Base-by-base conservation (phyloP, 768 basidiomycete species). In the Lentinula detonsa region DNA sequence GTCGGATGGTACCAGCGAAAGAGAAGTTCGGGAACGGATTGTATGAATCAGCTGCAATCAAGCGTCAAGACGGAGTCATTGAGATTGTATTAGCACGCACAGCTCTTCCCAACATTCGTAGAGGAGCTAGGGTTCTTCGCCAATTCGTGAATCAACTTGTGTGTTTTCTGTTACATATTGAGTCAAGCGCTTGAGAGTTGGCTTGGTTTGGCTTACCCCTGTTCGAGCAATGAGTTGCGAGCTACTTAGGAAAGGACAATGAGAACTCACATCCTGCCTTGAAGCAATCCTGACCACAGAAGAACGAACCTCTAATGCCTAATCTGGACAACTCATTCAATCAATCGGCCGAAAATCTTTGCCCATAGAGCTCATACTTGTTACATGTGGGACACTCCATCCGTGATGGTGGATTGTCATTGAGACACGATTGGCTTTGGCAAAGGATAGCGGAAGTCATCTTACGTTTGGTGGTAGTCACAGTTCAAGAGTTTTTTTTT, bases 221-320 rank as follows among this genome's bases (percentile, higher is more conserved):
- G 61, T 28, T 34, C 21, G 49, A 9, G 60, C 62, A 13, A 52
- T 59, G 13, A 61, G 50, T 15, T 31, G 13, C n/a, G 34, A 31
- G 23, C 39, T 46, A 15, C 5, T 28, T 48, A 15, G 51, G 61
- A 57, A 42, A 48, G 16, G 39, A 51, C 16, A 54, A 58, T 53
- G 18, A 18, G 5, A 42, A 80, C 94, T 78, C 72, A 95, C 96
- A 98, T 72, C 84, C 88, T 51, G 87, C 83, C 74, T 97, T 98
- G 84, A 98, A 98, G 75, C 96, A 98, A 55, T 91, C 93, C 73
- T 98, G 96, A 28, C 87, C 86, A 65, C 96, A 98, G 75, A 95
- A 98, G 71, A 89, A 91, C 35, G 91, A 93, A 34, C 91, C 90
- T 52, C 80, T 81, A 64, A 94, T 88, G 56, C 89, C 90, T 37